These are phyloP conservation scores for Coemansia umbellata DNA, from an alignment of 192 early-diverging fungal species.

Conservation along the genomic window DNA sequence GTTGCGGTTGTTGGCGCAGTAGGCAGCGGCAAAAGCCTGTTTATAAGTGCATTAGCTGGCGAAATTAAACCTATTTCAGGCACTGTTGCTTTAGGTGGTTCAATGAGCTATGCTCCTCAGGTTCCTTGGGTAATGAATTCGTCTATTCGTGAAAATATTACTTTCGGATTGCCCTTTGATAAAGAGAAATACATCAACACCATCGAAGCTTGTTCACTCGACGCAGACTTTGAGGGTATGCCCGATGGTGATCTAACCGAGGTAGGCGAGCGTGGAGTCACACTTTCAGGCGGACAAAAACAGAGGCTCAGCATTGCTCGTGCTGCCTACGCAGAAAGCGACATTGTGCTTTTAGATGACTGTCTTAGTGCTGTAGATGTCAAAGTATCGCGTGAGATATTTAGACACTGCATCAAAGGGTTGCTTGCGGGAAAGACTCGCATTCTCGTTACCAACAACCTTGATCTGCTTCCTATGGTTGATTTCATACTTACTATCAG, in stretches of 20 bases:
- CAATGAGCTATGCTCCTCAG: conserved; percentile 52
- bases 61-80: conserved; percentile 55
- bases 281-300: conserved; percentile 68
- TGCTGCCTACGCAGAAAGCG: conserved; percentile 67
- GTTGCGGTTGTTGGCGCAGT: conserved; percentile 64
- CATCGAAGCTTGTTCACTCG: conserved; percentile 66
- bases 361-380: conserved; percentile 61
- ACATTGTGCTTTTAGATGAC: conserved; percentile 78
- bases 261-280: conserved; percentile 65
- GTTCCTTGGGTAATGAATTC: conserved; percentile 58
- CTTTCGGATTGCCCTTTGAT: conserved; percentile 65
- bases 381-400: conserved; percentile 48
- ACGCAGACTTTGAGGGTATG: conserved; percentile 61
- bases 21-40: conserved; percentile 63
- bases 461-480: conserved; percentile 44
- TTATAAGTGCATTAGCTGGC: conserved; percentile 53
- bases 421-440: conserved; percentile 56
- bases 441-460: conserved; percentile 56
- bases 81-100: conserved; percentile 31
- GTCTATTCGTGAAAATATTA: conserved; percentile 68
- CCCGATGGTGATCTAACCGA: conserved; percentile 67
- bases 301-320: conserved; percentile 77
- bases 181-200: conserved; percentile 59
- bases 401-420: conserved; percentile 46
- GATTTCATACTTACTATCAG: conserved; percentile 52